These are phyloP conservation scores for Cyclotella baltica DNA, from an alignment of 108 stramenopile genomes.

Conservation along the genomic window DNA sequence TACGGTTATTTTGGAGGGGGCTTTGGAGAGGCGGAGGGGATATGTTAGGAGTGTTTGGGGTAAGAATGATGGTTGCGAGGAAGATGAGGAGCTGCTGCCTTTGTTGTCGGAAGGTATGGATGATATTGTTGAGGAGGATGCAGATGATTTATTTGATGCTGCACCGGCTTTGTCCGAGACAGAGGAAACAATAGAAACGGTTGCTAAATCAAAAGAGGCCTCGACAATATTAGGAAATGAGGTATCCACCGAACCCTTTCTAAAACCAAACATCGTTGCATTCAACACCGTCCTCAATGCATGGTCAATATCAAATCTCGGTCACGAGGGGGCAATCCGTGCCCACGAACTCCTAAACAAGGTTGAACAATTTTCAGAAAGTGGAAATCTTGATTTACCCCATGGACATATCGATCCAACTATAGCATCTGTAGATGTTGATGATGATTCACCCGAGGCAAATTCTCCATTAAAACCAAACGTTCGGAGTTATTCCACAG, in stretches of 20 bases:
- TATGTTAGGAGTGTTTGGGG: slow-evolving; percentile 19
- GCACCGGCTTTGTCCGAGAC: not conserved
- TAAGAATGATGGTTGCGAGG: not conserved
- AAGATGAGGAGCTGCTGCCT: not conserved
- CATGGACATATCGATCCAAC: slow-evolving; percentile 5
- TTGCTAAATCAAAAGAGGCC: too few species aligned
- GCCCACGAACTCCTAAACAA: slow-evolving; percentile 55
- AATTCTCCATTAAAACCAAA: slow-evolving; percentile 48
- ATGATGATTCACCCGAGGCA: slow-evolving; percentile 19
- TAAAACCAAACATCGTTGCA: slow-evolving; percentile 51
- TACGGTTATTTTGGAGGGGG: slow-evolving; percentile 30
- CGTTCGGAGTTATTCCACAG: slow-evolving; percentile 52
- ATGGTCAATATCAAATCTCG: slow-evolving; percentile 33
- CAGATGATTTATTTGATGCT: not conserved
- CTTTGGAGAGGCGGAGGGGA: slow-evolving; percentile 30
- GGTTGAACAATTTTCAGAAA: slow-evolving; percentile 42
- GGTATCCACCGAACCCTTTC: not conserved
- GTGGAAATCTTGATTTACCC: slow-evolving; percentile 49
- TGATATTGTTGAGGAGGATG: not conserved
- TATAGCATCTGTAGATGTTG: not conserved
- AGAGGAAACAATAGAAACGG: not conserved
- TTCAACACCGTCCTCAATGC: slow-evolving; percentile 59
- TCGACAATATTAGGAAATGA: not conserved
- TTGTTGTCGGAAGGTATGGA: not conserved
- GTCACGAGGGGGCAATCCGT: slow-evolving; percentile 50